A percentile compares a stretch with the other conserved stretches of the same genome.
Conservation (phyloP, 2,329 filamentous ascomycete species). For the Fusarium ramigenum region DNA sequence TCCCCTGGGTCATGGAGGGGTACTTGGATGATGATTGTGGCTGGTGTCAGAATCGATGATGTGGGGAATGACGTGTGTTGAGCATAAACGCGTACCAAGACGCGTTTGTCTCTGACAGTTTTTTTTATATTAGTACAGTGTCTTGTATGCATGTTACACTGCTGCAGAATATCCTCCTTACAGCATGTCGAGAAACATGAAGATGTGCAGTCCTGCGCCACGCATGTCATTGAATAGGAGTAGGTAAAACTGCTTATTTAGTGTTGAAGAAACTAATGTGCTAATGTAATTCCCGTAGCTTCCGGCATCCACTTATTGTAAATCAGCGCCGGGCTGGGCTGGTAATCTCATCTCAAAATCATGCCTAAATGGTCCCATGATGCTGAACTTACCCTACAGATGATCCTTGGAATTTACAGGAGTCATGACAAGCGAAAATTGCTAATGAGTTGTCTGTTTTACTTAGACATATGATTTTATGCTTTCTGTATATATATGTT, state of each 20-base stretch:
- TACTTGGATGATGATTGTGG: slow-evolving; percentile 24
- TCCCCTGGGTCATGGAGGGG: slow-evolving; percentile 22
- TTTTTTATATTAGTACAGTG: not conserved
- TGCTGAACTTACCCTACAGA: slow-evolving; percentile 24
- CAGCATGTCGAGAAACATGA: not conserved
- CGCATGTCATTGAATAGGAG: not conserved
- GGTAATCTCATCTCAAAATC: slow-evolving; percentile 20
- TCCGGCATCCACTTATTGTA: slow-evolving; percentile 31
- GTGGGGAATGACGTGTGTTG: slow-evolving; percentile 35
- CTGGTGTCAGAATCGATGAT: slow-evolving; percentile 14
- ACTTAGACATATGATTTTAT: rapidly evolving
- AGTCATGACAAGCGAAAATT: not conserved
- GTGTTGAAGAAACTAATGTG: not conserved
- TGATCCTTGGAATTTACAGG: not conserved
- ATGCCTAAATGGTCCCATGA: slow-evolving; percentile 16
- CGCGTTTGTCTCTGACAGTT: slow-evolving; percentile 8
- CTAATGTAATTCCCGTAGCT: slow-evolving; percentile 21
- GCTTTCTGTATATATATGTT: too few species aligned
- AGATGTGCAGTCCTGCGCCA: not conserved
- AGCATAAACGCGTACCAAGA: slow-evolving; percentile 28
- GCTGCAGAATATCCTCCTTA: not conserved
- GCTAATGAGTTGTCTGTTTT: not conserved
- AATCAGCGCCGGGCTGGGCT: slow-evolving; percentile 21
- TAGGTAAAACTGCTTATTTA: not conserved
- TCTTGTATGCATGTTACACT: not conserved